Evolutionary conservation across 2,329 filamentous ascomycete species (phyloP).

Genomic region (Aspergillus calidoustus): DNA sequence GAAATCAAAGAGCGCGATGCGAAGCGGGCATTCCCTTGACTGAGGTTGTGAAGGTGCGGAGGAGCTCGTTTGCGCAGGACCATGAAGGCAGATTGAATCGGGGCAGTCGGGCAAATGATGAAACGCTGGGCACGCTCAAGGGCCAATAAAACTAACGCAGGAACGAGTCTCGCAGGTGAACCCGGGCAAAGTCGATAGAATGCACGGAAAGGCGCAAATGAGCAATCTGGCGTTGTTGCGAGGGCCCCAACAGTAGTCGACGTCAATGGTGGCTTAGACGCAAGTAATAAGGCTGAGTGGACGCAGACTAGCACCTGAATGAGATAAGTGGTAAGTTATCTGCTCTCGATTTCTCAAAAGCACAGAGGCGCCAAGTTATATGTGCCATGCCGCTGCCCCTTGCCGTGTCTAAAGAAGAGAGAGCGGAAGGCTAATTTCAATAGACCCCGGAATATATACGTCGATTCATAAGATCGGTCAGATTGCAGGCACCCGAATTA

Average conservation of each 20-base stretch:
- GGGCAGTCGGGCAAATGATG: slow-evolving; percentile 17
- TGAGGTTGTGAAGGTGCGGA: slow-evolving; percentile 40
- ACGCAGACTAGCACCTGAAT: slow-evolving; percentile 10
- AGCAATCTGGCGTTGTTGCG: slow-evolving; percentile 18
- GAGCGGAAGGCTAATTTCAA: slow-evolving; percentile 2
- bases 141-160: slow-evolving; percentile 17
- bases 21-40: slow-evolving; percentile 35
- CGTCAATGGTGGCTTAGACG: slow-evolving; percentile 23
- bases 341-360: neutral
- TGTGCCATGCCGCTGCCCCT: slow-evolving; percentile 19
- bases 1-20: slow-evolving; percentile 41
- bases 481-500: slow-evolving; percentile 27
- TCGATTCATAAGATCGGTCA: slow-evolving; percentile 9
- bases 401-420: neutral
- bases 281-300: slow-evolving; percentile 12
- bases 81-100: slow-evolving; percentile 36
- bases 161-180: neutral
- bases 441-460: slow-evolving; percentile 11
- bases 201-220: slow-evolving; percentile 9
- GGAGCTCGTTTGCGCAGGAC: slow-evolving; percentile 46
- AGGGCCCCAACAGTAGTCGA: slow-evolving; percentile 18
- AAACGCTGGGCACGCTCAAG: slow-evolving; percentile 20
- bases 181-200: neutral
- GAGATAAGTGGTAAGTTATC: slow-evolving; percentile 13
- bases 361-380: slow-evolving; percentile 9